Base-by-base conservation (phyloP, 306 rosid genomes). In the Benincasa hispida region DNA sequence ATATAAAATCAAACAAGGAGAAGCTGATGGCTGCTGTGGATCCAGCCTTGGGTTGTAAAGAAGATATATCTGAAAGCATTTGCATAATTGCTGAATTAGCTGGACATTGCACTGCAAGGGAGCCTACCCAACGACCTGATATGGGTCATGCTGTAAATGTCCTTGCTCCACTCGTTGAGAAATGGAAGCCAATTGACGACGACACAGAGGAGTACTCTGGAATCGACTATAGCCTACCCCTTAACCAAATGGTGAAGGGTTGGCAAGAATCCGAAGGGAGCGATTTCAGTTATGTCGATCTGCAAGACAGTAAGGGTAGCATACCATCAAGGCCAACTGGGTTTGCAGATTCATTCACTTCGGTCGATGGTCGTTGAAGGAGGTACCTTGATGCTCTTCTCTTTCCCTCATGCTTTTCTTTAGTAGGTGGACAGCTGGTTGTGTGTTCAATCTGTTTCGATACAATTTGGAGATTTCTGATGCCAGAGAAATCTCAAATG, bases 211-310 rank as follows among this genome's bases (percentile, higher is more conserved):
- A 90, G 75, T 90, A 88, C 82, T 92, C 98, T 0, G 99, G 96
- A 70, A 90, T 95, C 15, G 98, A 92, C 82, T 92, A 90, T 54
- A 95, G 91, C 81, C 93, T 89, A 25, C 97, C 99, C 34, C 98
- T 95, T 39, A 89, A 85, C 82, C 98, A 90, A 82, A 95, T 95
- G 99, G 99, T 95, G 81, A 95, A 92, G 86, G 99, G 90, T 7
- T 95, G 98, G 99, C 96, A 95, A 77, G 99, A 93, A 79, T 88
- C 96, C 4, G 98, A 92, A 87, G 98, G 96, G 74, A 89, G 85
- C 68, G 99, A 95, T 79, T 61, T 76, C 13, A 83, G 99, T 77
- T 90, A 81, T 57, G 72, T 87, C 81, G 89, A 85, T 74, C 70
- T 92, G 45, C 96, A 89, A 79, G 97, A 90, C 81, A 95, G 97